Conservation (phyloP, 805 yeast species). For the Suhomyces xylopsoci region DNA sequence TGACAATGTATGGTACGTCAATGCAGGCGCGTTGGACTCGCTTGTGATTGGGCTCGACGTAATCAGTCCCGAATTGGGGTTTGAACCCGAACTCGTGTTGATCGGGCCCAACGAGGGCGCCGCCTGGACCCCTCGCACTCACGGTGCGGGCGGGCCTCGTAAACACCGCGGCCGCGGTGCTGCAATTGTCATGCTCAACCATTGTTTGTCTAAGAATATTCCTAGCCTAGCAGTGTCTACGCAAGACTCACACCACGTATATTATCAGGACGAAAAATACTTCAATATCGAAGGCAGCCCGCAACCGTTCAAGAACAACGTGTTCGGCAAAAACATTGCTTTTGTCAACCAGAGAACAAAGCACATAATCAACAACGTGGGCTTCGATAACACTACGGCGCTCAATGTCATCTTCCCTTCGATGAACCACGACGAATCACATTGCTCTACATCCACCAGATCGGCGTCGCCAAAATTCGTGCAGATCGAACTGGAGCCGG, state of each 20-base stretch:
- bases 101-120: slow-evolving; percentile 35
- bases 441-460: slow-evolving; percentile 15
- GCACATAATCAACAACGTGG: slow-evolving; percentile 17
- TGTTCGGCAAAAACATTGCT: slow-evolving; percentile 19
- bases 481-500: slow-evolving; percentile 1
- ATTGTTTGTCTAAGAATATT: slow-evolving; percentile 14
- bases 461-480: background rate
- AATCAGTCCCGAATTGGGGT: slow-evolving; percentile 23
- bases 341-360: slow-evolving; percentile 24
- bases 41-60: slow-evolving; percentile 24
- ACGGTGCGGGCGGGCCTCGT: background rate
- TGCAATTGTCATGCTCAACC: slow-evolving; percentile 15
- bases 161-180: slow-evolving; percentile 4
- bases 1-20: slow-evolving; percentile 31
- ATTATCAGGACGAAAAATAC: slow-evolving; percentile 32
- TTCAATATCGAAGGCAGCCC: slow-evolving; percentile 15
- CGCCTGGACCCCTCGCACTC: slow-evolving; percentile 6
- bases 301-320: slow-evolving; percentile 16
- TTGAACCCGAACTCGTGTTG: slow-evolving; percentile 30
- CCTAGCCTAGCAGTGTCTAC: slow-evolving; percentile 23
- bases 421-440: slow-evolving; percentile 20
- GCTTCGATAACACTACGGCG: slow-evolving; percentile 4
- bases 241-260: slow-evolving; percentile 26
- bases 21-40: slow-evolving; percentile 23
- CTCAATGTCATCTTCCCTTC: slow-evolving; percentile 30